Evolutionary conservation across 257 asterid genomes (phyloP), one percentile per base, ranked within the genome.

Genomic region (Nicotiana paniculata): DNA sequence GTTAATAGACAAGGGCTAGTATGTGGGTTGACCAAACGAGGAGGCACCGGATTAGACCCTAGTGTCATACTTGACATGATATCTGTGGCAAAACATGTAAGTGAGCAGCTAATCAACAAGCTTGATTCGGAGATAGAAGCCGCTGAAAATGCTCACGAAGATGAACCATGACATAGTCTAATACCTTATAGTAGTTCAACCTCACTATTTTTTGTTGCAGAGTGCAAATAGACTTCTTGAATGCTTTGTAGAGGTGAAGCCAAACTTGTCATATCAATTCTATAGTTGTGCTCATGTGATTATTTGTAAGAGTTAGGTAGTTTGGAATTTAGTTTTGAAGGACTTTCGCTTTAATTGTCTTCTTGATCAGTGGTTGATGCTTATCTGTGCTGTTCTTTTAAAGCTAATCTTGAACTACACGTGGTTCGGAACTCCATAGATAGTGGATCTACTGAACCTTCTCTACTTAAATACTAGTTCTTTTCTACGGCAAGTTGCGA

Each of bases 91-190:
- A 92, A 90, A 85, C 90, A 90, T 51, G 90, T 89, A 66, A 87
- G 97, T n/a, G 97, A 88, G 87, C 90, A 92, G 89, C 83, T 93
- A 78, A 83, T 90, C 3, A 87, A 76, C 86, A 91, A 87, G 83
- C 83, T 95, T 89, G 98, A 95, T 81, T 90, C 97, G 1, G 93
- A 89, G 83, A 91, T 95, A 84, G 97, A 96, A 76, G 97, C 95
- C 26, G 97, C 99, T 17, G 99, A 95, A 88, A 95, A 91, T 18
- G 72, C 85, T 77, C 93, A 92, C 8, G 97, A 92, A 12, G 97
- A 89, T 46, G 95, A 92, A 57, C 26, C 83, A 51, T 87, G 92
- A 90, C 46, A 61, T 85, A 85, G 86, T 24, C 43, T 11, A 18
- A 53, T n/a, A n/a, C n/a, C 10, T 75, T 37, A n/a, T 69, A 17